Evolutionary conservation across 805 yeast genomes (phyloP), one percentile per base, ranked within the genome.

Genomic region (Metschnikowia amazonensis): DNA sequence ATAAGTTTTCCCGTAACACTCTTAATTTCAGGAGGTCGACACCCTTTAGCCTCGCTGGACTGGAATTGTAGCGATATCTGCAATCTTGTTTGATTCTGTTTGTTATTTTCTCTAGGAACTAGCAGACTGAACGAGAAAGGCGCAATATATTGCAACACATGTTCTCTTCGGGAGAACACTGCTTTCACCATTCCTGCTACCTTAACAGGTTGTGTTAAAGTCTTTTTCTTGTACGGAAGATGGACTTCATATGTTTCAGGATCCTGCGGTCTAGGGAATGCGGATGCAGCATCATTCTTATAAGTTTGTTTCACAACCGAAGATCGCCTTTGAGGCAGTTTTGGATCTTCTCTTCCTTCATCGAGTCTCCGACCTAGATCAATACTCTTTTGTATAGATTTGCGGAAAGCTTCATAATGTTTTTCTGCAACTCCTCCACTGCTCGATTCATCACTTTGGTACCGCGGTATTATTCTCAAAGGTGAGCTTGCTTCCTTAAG

Each of bases 401-500:
- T 37, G 20, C 56, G 47, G 20, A 62, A 51, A 27, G 52, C 55
- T 11, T 48, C 50, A 45, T 51, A 57, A 17, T 52, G 47, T 23
- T 51, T 37, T 25, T 40, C 46, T 6, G 60, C 50, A 21, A 54
- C 57, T 7, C 30, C 37, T 14, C 39, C 47, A 18, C 51, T 38
- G 17, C 35, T 37, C 10, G 38, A 14, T 33, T 49, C 23, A 11
- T 28, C 14, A 17, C 14, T 18, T 16, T 31, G n/a, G 6, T 38
- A 57, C 5, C 44, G 37, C 3, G 66, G 66, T 7, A 62, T 45
- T 18, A 62, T 47, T 3, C 66, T 43, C 9, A 63, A 42, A 10
- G 59, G 59, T 14, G 51, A 49, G 27, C 62, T 56, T 8, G 57
- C 54, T 11, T 63, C 63, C 17, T 57, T 56, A 3, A 63, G 49